Evolutionary conservation across 352 stramenopile species (phyloP).

Genomic region (Phytophthora uliginosa): DNA sequence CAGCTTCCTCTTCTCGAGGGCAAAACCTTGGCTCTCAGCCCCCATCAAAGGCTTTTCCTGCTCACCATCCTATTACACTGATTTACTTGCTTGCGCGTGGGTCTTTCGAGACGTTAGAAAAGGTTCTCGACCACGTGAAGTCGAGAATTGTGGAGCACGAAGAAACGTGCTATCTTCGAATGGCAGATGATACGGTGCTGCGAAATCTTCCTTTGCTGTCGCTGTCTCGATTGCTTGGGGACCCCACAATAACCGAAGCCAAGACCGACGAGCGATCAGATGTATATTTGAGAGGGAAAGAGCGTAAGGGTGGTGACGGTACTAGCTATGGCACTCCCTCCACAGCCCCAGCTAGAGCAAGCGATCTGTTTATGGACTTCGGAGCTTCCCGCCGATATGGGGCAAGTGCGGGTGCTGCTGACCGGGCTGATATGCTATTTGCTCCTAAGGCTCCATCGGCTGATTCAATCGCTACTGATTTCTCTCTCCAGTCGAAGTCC

Average conservation of each 20-base stretch:
- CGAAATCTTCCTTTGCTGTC: conserved; percentile 59
- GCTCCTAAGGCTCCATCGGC: conserved; percentile 30
- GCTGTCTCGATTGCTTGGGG: conserved; percentile 59
- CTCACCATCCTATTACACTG: conserved; percentile 70
- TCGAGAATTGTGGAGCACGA: conserved; percentile 71
- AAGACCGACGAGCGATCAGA: conserved; percentile 55
- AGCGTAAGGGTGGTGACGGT: conserved; percentile 5
- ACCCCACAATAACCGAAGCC: conserved; percentile 21
- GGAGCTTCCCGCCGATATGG: conserved; percentile 40
- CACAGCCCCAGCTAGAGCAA: conserved; percentile 60
- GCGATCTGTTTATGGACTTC: conserved; percentile 84
- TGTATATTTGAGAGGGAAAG: conserved; percentile 54
- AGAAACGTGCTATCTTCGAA: conserved; percentile 82
- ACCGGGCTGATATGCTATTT: conserved; percentile 76
- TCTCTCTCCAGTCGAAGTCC: conserved; percentile 25
- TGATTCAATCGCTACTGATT: neutral
- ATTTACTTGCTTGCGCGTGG: conserved; percentile 79
- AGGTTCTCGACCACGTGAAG: conserved; percentile 66
- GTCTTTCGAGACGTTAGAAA: conserved; percentile 71
- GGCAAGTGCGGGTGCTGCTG: conserved; percentile 24
- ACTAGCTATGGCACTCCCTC: conserved; percentile 13
- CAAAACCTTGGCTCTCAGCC: conserved; percentile 18
- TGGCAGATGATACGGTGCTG: conserved; percentile 67
- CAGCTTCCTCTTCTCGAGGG: neutral
- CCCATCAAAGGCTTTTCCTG: conserved; percentile 37